Evolutionary conservation across 257 asterid species (phyloP), one percentile per base, ranked within the genome.

Genomic region (Capsicum baccatum): DNA sequence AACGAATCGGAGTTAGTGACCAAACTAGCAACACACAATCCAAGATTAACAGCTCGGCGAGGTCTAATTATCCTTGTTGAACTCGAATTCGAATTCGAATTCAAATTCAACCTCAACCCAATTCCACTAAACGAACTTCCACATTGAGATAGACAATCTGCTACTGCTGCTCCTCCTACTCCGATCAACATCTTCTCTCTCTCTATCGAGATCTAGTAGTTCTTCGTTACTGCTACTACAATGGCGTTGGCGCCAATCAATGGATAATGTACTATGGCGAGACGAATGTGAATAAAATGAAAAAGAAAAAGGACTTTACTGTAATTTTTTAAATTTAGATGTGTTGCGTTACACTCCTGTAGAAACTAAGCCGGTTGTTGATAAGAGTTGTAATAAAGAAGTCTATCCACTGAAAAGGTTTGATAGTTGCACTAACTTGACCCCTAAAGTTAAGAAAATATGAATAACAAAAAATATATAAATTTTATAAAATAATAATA

Each of bases 1-100:
- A 96, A 96, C 9, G 93, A 91, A 85, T 92, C 94, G 16, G 98
- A 88, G 80, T 79, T 87, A 9, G 91, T 91, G 14, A 96, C 91
- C 84, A 96, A 89, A 84, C 91, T 85, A 57, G 96, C 93, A 83
- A 84, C 91, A 84, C 91, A 89, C 59, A 83, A 68, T 67, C 81
- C 55, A 67, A 78, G 13, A 39, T 39, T 39, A 21, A 66, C 47
- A 33, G 19, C 86, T 64, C 89, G 87, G 6, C 58, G 85, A 76
- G 87, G 84, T 37, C 79, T 89, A 62, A 19, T 37, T 55, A 21
- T 82, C 74, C 80, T 50, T 0, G 60, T 62, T 48, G 21, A n/a
- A 76, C 59, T 26, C 1, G 33, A n/a, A 76, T 68, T 26, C 1
- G 33, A 26, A 26, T 26, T 85, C 4, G 44, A 57, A 76, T 83